These are phyloP conservation scores for Beta corolliflora DNA, from an alignment of 179 eudicot genomes.

Conservation along the genomic window DNA sequence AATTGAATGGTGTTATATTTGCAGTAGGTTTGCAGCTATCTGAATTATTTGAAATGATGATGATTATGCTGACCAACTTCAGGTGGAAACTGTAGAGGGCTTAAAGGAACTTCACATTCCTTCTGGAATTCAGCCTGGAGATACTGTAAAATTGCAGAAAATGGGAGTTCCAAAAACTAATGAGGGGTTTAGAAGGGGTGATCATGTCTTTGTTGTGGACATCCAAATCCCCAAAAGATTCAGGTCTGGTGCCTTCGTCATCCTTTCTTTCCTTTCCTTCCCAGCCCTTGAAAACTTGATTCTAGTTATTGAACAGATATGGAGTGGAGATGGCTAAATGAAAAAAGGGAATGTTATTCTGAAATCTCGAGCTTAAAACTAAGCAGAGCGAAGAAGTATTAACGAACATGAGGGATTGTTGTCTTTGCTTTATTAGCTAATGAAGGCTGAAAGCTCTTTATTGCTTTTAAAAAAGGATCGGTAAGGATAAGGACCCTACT, in stretches of 20 bases:
- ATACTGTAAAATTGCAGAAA: slow-evolving; percentile 52
- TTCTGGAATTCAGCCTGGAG: slow-evolving; percentile 83
- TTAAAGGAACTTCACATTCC: slow-evolving; percentile 73
- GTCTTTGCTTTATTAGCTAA: background rate
- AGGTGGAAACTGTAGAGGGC: slow-evolving; percentile 92
- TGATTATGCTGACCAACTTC: slow-evolving; percentile 19
- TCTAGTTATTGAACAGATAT: background rate
- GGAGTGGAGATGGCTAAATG: background rate
- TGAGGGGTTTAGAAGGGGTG: slow-evolving; percentile 65
- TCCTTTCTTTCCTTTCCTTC: background rate
- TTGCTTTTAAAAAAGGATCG: too few relatives aligned
- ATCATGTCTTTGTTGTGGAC: slow-evolving; percentile 76
- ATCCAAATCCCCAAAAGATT: slow-evolving; percentile 67
- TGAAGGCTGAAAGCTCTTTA: background rate
- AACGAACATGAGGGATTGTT: background rate
- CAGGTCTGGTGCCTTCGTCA: slow-evolving; percentile 52
- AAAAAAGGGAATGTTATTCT: background rate
- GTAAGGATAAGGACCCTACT: too few relatives aligned
- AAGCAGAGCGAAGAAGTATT: background rate
- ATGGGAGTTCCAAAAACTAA: slow-evolving; percentile 82
- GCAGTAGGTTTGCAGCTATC: slow-evolving; percentile 1
- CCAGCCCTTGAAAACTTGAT: background rate
- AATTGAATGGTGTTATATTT: background rate
- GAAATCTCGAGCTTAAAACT: background rate
- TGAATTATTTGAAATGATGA: background rate